Conservation (phyloP, 495 filamentous ascomycete genomes). For the Pseudotulostoma volvatum region DNA sequence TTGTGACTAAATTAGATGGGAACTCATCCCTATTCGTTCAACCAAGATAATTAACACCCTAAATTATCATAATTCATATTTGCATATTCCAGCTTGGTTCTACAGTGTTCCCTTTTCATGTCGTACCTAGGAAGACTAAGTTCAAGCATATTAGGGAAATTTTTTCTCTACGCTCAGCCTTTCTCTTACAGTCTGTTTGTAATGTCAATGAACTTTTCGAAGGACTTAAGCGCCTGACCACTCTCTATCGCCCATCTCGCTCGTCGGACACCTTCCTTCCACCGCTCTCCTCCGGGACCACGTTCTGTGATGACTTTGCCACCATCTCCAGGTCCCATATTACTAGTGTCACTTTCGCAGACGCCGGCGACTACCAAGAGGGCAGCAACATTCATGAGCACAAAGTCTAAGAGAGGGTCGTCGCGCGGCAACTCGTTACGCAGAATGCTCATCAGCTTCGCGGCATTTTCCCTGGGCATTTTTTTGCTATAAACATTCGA, state of each 20-base stretch:
- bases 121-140: too few species aligned
- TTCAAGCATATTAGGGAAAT: too few species aligned
- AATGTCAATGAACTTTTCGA: constrained; percentile 50
- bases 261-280: constrained; percentile 81
- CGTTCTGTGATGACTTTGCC: constrained; percentile 59
- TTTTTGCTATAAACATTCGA: constrained; percentile 65
- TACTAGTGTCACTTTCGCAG: constrained; percentile 64
- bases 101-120: too few species aligned
- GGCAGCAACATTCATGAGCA: constrained; percentile 83
- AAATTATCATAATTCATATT: too few species aligned
- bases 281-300: constrained; percentile 69
- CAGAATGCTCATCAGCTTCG: constrained; percentile 62
- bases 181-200: constrained; percentile 20
- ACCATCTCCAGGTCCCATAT: constrained; percentile 60
- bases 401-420: constrained; percentile 82
- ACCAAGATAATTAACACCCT: too few species aligned
- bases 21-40: too few species aligned
- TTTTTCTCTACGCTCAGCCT: too few species aligned
- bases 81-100: too few species aligned
- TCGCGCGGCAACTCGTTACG: constrained; percentile 51
- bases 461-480: constrained; percentile 69
- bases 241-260: constrained; percentile 73
- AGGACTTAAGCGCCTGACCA: constrained; percentile 61
- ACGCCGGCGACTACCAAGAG: constrained; percentile 68
- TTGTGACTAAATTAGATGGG: too few species aligned